Base-by-base conservation (phyloP, 441 rosid species). In the Populus tomentosa region DNA sequence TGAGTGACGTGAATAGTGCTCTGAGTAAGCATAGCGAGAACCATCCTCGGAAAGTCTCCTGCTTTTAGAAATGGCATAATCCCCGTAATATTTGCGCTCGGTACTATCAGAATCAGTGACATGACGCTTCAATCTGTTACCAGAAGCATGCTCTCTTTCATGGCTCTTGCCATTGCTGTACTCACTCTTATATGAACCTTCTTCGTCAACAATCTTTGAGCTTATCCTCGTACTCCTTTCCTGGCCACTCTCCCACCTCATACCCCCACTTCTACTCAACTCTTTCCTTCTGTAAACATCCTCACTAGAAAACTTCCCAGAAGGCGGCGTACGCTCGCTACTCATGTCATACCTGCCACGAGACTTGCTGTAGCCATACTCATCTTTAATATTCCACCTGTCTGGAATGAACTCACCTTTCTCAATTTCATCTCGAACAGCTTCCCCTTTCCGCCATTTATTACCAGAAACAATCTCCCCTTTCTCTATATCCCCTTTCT, bases 401-500 rank as follows among this genome's bases (percentile, higher is more conserved):
- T 92, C 95, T 11, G 97, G 97, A 81, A 92, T 84, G 87, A 91
- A 90, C 84, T 97, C 98, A 10, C 97, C 97, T 77, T 89, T 94
- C 86, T 96, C 98, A 33, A 90, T 69, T 74, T 91, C 98, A 59
- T 96, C 96, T 83, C 85, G 81, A 69, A 81, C 69, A 69, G 59
- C 81, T 42, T 86, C 88, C 75, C 85, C 85, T 81, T 85, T 89
- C 56, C 85, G 79, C 88, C 81, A 88, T 82, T 82, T 87, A 11
- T 75, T 68, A 67, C 69, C 70, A 10, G 75, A 36, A 82, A 74
- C 24, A 46, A 75, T 70, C 71, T 88, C 92, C 40, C 86, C 94
- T 74, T 88, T 90, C 9, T 81, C 75, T 53, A 69, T 32, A 53
- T 90, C 93, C 73, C 79, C 88, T 85, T 84, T 89, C 80, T 86